Conservation (phyloP, 805 yeast genomes). For the Yarrowia keelungensis region DNA sequence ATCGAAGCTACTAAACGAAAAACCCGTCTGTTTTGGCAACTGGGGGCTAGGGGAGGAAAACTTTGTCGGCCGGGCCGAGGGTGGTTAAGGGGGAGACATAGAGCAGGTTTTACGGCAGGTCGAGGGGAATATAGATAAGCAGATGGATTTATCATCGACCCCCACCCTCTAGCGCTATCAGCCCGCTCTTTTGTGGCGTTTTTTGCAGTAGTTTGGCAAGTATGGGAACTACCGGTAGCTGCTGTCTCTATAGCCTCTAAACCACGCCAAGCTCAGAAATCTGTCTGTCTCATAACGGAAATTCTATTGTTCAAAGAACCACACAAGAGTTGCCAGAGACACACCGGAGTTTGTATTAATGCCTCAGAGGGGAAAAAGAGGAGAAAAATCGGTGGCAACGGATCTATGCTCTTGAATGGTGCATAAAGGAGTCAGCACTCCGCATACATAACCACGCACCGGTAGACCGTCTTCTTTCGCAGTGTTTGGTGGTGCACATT, state of each 20-base stretch:
- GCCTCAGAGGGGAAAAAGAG: neutral
- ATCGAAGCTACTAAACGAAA: conserved; percentile 33
- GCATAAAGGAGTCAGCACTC: too few relatives aligned
- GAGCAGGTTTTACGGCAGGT: neutral
- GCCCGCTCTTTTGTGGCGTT: neutral
- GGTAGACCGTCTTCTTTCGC: too few relatives aligned
- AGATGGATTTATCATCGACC: too few relatives aligned
- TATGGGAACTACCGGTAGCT: neutral
- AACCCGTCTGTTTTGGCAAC: neutral
- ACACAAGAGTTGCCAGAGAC: too few relatives aligned
- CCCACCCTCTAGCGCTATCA: too few relatives aligned
- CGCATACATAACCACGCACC: too few relatives aligned
- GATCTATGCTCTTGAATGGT: too few relatives aligned
- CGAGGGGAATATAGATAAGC: neutral
- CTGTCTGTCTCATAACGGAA: conserved; percentile 28
- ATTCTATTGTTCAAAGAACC: conserved; percentile 11
- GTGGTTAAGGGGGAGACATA: neutral
- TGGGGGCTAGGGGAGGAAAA: conserved; percentile 5
- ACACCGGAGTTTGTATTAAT: neutral
- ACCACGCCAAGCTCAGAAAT: conserved; percentile 1
- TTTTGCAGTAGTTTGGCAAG: neutral
- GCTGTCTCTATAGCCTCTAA: neutral
- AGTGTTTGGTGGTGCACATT: neutral
- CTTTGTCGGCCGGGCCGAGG: conserved; percentile 32
- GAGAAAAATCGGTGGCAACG: neutral